Conservation (phyloP, 2,329 filamentous ascomycete species). For the Diaporthe vexans region DNA sequence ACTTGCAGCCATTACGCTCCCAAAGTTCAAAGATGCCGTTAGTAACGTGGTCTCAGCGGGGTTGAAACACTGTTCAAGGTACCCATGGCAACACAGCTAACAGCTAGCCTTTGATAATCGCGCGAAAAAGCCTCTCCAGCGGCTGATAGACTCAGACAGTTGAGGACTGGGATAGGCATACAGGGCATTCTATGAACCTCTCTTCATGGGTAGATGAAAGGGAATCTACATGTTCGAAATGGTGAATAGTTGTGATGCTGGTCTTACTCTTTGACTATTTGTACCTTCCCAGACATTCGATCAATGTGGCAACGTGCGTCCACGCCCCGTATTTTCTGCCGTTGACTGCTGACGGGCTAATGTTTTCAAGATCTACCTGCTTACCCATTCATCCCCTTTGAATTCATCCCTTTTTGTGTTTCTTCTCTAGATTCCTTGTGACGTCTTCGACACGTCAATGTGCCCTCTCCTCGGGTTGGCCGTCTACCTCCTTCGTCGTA, state of each 20-base stretch:
- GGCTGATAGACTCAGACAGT: neutral
- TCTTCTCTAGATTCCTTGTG: neutral
- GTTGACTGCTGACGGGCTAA: neutral
- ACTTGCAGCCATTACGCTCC: neutral
- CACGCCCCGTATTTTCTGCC: neutral
- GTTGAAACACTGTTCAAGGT: too few relatives aligned
- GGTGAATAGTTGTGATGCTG: neutral
- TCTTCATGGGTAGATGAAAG: neutral
- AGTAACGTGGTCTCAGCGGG: too few relatives aligned
- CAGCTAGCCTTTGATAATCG: too few relatives aligned
- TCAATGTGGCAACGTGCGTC: neutral
- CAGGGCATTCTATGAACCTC: neutral
- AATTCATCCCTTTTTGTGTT: neutral
- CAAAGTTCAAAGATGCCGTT: neutral
- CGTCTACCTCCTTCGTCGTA: neutral
- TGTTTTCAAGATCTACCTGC: neutral
- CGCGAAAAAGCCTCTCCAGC: neutral
- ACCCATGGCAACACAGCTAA: too few relatives aligned
- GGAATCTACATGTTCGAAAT: neutral
- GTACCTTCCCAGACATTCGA: neutral
- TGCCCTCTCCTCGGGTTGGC: neutral
- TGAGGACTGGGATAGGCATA: neutral
- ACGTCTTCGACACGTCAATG: neutral
- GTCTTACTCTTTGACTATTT: neutral
- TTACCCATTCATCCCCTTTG: neutral